Evolutionary conservation across 371 early-diverging fungal genomes (phyloP).

Genomic region (Apophysomyces sp.): DNA sequence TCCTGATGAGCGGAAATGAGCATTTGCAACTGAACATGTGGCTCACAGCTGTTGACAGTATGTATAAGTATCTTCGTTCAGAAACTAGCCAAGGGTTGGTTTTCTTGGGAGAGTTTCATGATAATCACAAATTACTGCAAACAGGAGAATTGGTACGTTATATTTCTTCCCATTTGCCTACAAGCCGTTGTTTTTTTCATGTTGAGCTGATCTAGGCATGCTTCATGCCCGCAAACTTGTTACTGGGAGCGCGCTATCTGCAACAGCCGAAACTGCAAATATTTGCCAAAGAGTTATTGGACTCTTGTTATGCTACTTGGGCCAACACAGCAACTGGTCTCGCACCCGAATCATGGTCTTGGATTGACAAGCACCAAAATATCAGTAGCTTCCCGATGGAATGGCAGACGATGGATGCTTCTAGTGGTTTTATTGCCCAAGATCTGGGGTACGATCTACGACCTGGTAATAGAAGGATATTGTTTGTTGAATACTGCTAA

Average conservation of each 20-base stretch:
- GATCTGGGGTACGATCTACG: constrained; percentile 19
- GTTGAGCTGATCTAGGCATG: constrained; percentile 26
- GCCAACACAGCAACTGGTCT: constrained; percentile 33
- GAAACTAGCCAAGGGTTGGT: constrained; percentile 25
- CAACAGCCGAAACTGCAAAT: constrained; percentile 1
- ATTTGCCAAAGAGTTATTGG: constrained; percentile 37
- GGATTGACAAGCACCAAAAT: constrained; percentile 36
- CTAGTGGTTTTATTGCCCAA: constrained; percentile 13
- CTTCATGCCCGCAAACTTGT: constrained; percentile 45
- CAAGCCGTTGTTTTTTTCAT: neutral
- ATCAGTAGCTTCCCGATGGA: constrained; percentile 14
- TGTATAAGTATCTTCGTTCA: constrained; percentile 46
- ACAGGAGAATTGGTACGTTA: constrained; percentile 38
- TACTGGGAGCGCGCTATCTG: constrained; percentile 30
- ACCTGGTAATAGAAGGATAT: constrained; percentile 8
- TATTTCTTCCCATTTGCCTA: constrained; percentile 5
- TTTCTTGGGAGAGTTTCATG: constrained; percentile 29
- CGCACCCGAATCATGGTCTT: constrained; percentile 43
- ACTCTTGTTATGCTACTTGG: constrained; percentile 39
- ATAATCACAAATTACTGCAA: constrained; percentile 19
- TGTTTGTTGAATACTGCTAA: neutral
- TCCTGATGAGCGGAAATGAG: constrained; percentile 49
- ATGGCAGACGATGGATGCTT: neutral
- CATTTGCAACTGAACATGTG: constrained; percentile 40
- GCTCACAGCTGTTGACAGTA: constrained; percentile 44